A percentile compares a stretch with the other conserved stretches of the same genome.
Conservation (phyloP, 2,329 filamentous ascomycete genomes). For the Fusarium heterosporum region DNA sequence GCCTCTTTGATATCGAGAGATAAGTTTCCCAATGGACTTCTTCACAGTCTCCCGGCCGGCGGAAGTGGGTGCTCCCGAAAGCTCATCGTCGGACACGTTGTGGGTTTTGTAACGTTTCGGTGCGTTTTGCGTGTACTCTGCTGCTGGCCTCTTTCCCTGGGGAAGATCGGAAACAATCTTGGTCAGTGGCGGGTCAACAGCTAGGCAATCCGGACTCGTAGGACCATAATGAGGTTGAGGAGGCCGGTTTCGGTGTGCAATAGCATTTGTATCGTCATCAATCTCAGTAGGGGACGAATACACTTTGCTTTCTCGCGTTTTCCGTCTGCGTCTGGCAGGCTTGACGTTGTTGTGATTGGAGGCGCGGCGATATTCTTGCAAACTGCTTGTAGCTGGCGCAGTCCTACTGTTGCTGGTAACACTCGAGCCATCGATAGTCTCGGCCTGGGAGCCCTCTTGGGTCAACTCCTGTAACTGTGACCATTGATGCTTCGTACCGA, state of each 20-base stretch:
- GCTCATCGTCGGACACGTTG: constrained; percentile 49
- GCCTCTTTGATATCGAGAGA: constrained; percentile 35
- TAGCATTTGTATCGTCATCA: constrained; percentile 28
- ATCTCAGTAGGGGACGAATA: background rate
- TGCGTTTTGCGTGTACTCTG: constrained; percentile 5
- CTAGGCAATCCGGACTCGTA: constrained; percentile 46
- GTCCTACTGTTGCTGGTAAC: constrained; percentile 24
- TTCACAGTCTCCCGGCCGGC: constrained; percentile 10
- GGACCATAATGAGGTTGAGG: constrained; percentile 15
- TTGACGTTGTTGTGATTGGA: constrained; percentile 15
- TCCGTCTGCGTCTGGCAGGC: constrained; percentile 20
- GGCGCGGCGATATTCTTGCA: constrained; percentile 41
- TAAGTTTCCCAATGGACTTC: constrained; percentile 24
- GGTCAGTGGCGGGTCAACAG: constrained; percentile 32
- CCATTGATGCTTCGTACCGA: background rate
- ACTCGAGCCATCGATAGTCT: constrained; percentile 36
- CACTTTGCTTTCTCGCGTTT: background rate
- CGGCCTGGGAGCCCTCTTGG: constrained; percentile 35
- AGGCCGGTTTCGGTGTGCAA: constrained; percentile 29
- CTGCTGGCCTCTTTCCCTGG: constrained; percentile 16
- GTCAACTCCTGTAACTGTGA: constrained; percentile 33
- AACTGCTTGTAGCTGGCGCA: constrained; percentile 17
- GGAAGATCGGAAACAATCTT: constrained; percentile 43
- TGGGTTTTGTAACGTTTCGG: constrained; percentile 28
- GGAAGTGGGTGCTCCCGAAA: constrained; percentile 25